Percentiles rank a stretch among this genome's conserved stretches.
These are phyloP conservation scores for Agaricus subrufescens DNA, from an alignment of 768 basidiomycete species.

Conservation along the genomic window DNA sequence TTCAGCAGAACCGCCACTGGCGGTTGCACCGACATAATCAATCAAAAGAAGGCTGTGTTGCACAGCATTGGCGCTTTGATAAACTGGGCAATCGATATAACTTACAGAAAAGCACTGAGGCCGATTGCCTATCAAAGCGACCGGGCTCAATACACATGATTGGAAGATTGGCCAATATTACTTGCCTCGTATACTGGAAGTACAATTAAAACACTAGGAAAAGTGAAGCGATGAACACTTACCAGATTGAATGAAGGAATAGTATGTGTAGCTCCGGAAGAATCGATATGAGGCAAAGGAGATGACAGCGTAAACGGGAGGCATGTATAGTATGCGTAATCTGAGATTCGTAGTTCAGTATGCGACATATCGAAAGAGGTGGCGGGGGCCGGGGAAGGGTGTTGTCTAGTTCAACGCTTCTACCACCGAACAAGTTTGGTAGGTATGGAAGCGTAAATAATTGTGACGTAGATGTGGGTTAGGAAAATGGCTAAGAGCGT, in stretches of 20 bases:
- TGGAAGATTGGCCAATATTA: slow-evolving; percentile 5
- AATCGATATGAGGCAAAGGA: slow-evolving; percentile 85
- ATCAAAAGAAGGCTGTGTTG: slow-evolving; percentile 64
- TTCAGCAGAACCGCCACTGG: slow-evolving; percentile 54
- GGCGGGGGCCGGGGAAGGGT: not conserved
- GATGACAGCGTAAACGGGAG: slow-evolving; percentile 73
- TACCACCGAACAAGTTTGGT: not conserved
- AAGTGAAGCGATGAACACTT: slow-evolving; percentile 9
- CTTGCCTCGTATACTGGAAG: slow-evolving; percentile 63
- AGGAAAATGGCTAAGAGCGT: slow-evolving; percentile 17
- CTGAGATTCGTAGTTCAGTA: slow-evolving; percentile 27
- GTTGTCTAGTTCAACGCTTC: not conserved
- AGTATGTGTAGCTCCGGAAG: slow-evolving; percentile 67
- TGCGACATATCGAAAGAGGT: not conserved
- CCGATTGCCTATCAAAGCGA: slow-evolving; percentile 56
- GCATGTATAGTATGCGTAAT: slow-evolving; percentile 82
- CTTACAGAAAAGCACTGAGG: slow-evolving; percentile 81
- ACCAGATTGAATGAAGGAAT: slow-evolving; percentile 43
- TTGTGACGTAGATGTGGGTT: not conserved
- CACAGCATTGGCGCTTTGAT: not conserved
- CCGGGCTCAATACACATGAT: not conserved
- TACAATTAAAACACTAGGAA: slow-evolving; percentile 4
- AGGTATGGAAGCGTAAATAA: not conserved
- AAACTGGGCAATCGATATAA: slow-evolving; percentile 8
- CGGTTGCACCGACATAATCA: slow-evolving; percentile 77